phyloP scores from a whole-genome alignment of 1,139 yeast genomes.

The Blastobotrys ciferrii region DNA sequence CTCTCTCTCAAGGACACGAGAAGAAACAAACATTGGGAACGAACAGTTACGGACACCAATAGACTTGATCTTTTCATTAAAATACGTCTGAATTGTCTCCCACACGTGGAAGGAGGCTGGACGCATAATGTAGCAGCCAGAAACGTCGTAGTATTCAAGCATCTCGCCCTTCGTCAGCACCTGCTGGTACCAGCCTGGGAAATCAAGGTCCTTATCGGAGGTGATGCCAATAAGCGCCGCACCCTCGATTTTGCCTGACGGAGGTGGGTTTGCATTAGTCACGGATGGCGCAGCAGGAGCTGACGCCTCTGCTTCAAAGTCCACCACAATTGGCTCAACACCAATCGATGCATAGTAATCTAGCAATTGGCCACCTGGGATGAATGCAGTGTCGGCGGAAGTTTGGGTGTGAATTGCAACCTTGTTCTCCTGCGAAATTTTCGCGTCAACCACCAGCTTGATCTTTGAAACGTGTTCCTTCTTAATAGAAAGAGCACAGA shows the following conservation, averaged over 20 bases:
- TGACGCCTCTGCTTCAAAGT: conserved; percentile 54
- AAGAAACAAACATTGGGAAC: conserved; percentile 98
- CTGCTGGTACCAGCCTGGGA: conserved; percentile 97
- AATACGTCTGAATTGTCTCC: conserved; percentile 91
- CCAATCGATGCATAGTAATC: conserved; percentile 57
- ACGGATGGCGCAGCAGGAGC: conserved; percentile 39
- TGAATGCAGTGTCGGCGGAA: conserved; percentile 54
- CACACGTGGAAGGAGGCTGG: conserved; percentile 94
- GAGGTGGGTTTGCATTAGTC: conserved; percentile 24
- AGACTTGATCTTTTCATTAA: conserved; percentile 73
- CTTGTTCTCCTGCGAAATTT: conserved; percentile 45
- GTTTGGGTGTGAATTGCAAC: conserved; percentile 60
- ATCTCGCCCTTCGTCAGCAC: conserved; percentile 90
- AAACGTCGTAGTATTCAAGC: conserved; percentile 97
- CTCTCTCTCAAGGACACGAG: conserved; percentile 90
- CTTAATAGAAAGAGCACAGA: conserved; percentile 32
- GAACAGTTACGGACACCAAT: conserved; percentile 93
- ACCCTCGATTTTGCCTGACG: conserved; percentile 60
- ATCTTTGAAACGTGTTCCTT: conserved; percentile 43
- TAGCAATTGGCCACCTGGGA: conserved; percentile 49
- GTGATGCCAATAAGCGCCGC: conserved; percentile 96
- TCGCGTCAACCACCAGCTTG: conserved; percentile 62
- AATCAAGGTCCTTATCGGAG: conserved; percentile 85
- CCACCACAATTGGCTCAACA: conserved; percentile 62
- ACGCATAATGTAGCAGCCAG: conserved; percentile 97